Evolutionary conservation across 2,329 filamentous ascomycete genomes (phyloP), one percentile per base, ranked within the genome.

Genomic region (Cladorrhinum sp.): DNA sequence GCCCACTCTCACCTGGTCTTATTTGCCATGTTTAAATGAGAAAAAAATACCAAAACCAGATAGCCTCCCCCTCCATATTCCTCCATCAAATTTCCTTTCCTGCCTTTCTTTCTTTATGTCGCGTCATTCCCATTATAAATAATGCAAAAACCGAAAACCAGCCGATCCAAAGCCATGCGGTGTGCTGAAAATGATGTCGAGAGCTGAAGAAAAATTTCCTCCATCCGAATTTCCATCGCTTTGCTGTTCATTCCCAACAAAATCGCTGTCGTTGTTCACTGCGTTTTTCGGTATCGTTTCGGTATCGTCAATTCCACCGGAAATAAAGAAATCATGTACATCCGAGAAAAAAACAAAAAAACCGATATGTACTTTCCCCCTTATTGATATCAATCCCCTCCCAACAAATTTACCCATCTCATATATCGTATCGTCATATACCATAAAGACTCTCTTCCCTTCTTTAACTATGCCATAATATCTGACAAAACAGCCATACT

Each of bases 401-500:
- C 36, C 36, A 41, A 41, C 10, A 41, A 41, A 41, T 41, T 41
- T 13, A 4, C 36, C 36, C 36, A 16, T 41, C 16, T 41, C 36
- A 41, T 45, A 45, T 45, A 45, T 45, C 41, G 10, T 45, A 20
- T 45, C 41, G 20, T 45, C 41, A 45, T 45, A 18, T 18, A 45
- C 41, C 41, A 45, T 18, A 24, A 48, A 57, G 25, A 27, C 48
- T 32, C 10, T 16, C 55, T 12, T n/a, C 9, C n/a, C 9, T 22
- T 48, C 2, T 45, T 13, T 10, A 41, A 41, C 5, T 41, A 45
- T 20, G 41, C 76, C 58, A 77, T 78, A 71, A 85, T 76, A 69
- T 89, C 83, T 68, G 86, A 83, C 66, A 97, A 78, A 59, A 96
- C 82, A 67, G 88, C 85, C 72, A 97, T 95, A 77, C 92, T 97